Evolutionary conservation across 805 yeast genomes (phyloP), one percentile per base, ranked within the genome.

Genomic region (Zygoascus bituminiphila): DNA sequence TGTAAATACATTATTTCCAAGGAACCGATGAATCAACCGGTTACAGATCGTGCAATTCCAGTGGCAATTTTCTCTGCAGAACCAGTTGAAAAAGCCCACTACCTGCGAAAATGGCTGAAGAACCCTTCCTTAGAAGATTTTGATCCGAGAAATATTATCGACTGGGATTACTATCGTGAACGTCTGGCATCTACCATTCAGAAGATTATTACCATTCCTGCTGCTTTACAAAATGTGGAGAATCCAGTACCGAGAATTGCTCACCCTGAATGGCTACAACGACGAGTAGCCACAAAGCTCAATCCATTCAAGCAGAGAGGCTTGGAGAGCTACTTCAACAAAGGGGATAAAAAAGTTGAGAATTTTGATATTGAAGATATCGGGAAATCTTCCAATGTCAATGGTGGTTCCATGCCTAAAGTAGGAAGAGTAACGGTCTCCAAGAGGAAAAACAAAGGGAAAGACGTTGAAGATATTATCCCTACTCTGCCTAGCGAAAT

Each of bases 31-130:
- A 83, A 82, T 39, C 83, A 95, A 1, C 96, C 98, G 0, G 89
- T 89, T 25, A 88, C 98, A 0, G 98, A 91, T 60, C 75, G 99
- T 55, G 98, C 99, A 0, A 75, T 93, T 41, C 99, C 99, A 0
- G 95, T 94, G 5, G 93, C 96, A 0, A 88, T 93, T 17, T 94
- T 93, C 62, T 84, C 96, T 0, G 82, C 97, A 0, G 96, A 88
- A 25, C 57, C 71, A 9, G 62, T 73, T 2, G 82, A 84, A 46
- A 88, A 88, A 62, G 75, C 54, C 15, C 76, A 75, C 39, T 93
- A 78, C 60, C 66, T 93, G 60, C 77, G 89, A 57, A 81, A 86
- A 58, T 93, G 99, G 99, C 71, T 89, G 35, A 74, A 78, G 49
- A 95, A 91, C 57, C 79, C 85, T 0, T 72, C 85, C 0, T 63